Base-by-base conservation (phyloP, 2,329 filamentous ascomycete species). In the Verticillium nubilum region DNA sequence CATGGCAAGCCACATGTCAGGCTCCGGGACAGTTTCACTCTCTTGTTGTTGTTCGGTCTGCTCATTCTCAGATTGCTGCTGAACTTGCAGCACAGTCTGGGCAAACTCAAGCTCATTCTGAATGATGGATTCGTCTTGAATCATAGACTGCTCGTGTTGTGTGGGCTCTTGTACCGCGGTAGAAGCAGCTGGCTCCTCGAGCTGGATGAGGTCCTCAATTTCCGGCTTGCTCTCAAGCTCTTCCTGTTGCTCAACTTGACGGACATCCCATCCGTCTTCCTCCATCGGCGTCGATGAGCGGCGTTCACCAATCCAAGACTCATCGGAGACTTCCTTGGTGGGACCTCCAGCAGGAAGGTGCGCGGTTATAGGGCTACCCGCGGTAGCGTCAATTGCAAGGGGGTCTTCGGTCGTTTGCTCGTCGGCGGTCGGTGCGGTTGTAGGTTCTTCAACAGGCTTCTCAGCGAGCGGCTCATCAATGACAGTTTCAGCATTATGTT, bases 1-100 rank as follows among this genome's bases (percentile, higher is more conserved):
- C 37, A 77, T 52, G 28, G 72, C 72, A 66, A 80, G 75, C 78
- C 78, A 81, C 23, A 80, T 74, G 64, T 81, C 78, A 0, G 76
- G 76, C 35, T 76, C 70, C n/a, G 64, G 67, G 9, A 25, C 52
- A 12, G 10, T 28, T 28, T 53, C 25, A 4, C 28, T 28, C n/a
- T 53, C 42, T 47, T 47, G n/a, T 47, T 23, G 7, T 23, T 25
- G 42, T 10, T 37, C 15, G 15, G 2, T 13, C 33, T n/a, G 7
- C 9, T 47, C 42, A n/a, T 25, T 23, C 12, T 23, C 12, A 17
- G 33, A 3, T 23, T 25, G 19, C 3, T n/a, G 3, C n/a, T 7
- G 5, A n/a, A 19, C 42, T 9, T 47, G 29, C 29, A 10, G 29
- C 29, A 7, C 19, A 23, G n/a, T 23, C n/a, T 47, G n/a, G 7